phyloP scores from a whole-genome alignment of 805 yeast genomes.

The Ogataea ramenticola region DNA sequence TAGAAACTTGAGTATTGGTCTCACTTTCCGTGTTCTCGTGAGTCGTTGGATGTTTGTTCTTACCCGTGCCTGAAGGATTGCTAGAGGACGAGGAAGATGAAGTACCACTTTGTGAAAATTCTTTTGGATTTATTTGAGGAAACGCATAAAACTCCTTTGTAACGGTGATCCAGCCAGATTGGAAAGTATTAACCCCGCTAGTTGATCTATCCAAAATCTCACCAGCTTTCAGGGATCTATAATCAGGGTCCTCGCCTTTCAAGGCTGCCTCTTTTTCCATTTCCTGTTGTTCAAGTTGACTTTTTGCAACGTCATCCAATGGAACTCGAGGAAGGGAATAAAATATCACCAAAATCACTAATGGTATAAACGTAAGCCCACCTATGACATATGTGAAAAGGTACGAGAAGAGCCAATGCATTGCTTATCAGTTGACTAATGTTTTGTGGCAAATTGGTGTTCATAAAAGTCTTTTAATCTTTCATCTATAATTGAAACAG shows the following conservation, averaged over 20 bases:
- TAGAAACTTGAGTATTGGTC: background rate
- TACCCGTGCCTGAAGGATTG: no score
- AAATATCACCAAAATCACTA: slow-evolving; percentile 35
- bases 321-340: slow-evolving; percentile 27
- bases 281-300: slow-evolving; percentile 19
- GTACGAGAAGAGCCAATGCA: slow-evolving; percentile 22
- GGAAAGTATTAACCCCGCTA: slow-evolving; percentile 58
- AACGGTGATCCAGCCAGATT: slow-evolving; percentile 78
- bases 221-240: slow-evolving; percentile 43
- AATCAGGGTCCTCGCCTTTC: slow-evolving; percentile 20
- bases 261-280: slow-evolving; percentile 21
- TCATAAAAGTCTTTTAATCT: no score
- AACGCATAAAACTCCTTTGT: slow-evolving; percentile 65
- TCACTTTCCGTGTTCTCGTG: no score
- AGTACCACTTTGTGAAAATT: slow-evolving; percentile 8
- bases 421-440: no score
- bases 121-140: slow-evolving; percentile 30
- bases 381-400: slow-evolving; percentile 48
- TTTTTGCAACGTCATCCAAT: slow-evolving; percentile 11
- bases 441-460: no score
- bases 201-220: slow-evolving; percentile 52
- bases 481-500: no score
- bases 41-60: no score
- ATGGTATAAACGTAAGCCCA: slow-evolving; percentile 74
- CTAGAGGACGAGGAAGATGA: no score